Conservation (phyloP, 2,329 filamentous ascomycete species). For the Colletotrichum magnum region DNA sequence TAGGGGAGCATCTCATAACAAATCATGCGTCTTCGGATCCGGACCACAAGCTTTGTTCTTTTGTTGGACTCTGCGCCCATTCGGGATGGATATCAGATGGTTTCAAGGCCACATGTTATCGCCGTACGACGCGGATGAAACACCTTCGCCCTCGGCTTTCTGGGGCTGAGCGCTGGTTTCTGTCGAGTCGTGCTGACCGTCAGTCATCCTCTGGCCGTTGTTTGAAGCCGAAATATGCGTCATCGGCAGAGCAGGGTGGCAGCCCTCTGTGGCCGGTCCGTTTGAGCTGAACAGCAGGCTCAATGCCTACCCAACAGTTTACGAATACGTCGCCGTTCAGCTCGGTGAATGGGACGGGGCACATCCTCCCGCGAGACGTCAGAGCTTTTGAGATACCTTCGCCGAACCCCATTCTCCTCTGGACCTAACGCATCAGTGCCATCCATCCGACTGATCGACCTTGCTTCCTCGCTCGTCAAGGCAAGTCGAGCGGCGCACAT, state of each 20-base stretch:
- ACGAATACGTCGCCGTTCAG: slow-evolving; percentile 14
- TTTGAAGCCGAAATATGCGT: not conserved
- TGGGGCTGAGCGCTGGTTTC: slow-evolving; percentile 15
- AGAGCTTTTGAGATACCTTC: slow-evolving; percentile 36
- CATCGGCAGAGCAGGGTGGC: not conserved
- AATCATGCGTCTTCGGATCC: not conserved
- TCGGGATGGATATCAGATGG: slow-evolving; percentile 29
- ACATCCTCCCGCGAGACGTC: slow-evolving; percentile 7
- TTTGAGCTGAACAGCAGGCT: slow-evolving; percentile 13
- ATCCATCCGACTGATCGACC: not conserved
- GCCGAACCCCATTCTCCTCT: not conserved
- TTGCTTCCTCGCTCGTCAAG: not conserved
- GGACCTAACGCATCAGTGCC: not conserved
- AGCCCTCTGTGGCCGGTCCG: not conserved
- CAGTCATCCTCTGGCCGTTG: not conserved
- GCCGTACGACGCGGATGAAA: slow-evolving; percentile 35
- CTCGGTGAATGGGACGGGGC: slow-evolving; percentile 6
- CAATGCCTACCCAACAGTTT: slow-evolving; percentile 6
- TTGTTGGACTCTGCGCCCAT: slow-evolving; percentile 7
- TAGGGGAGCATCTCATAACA: no score
- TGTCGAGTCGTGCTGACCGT: not conserved
- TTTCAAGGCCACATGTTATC: slow-evolving; percentile 33
- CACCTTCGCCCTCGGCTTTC: slow-evolving; percentile 17
- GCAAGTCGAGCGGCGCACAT: slow-evolving; percentile 1
- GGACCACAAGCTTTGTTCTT: not conserved